phyloP scores from a whole-genome alignment of 1,139 yeast genomes.

The Pichia kudriavzevii region DNA sequence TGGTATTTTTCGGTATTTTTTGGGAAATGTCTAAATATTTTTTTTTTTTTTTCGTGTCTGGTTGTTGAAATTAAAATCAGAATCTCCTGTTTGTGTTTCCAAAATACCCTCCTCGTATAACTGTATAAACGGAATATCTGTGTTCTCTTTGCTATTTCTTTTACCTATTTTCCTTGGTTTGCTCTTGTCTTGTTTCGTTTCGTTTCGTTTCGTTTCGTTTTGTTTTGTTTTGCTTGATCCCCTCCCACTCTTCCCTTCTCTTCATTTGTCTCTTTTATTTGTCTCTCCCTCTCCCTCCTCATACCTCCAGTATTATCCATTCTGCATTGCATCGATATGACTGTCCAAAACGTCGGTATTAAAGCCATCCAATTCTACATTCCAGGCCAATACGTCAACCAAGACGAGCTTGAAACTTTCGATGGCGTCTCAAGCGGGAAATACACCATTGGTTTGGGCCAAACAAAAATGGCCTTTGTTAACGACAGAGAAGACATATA shows the following conservation, averaged over 20 bases:
- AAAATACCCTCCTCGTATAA: too few relatives aligned
- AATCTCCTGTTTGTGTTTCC: too few relatives aligned
- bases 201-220: conserved; percentile 3
- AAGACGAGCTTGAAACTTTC: conserved; percentile 74
- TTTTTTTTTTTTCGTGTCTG: too few relatives aligned
- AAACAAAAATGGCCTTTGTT: conserved; percentile 95
- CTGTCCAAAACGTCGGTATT: conserved; percentile 79
- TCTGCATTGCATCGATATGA: too few relatives aligned
- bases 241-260: conserved; percentile 1
- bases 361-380: conserved; percentile 90
- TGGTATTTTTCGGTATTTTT: too few relatives aligned
- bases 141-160: too few relatives aligned
- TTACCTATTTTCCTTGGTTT: not conserved
- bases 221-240: not conserved
- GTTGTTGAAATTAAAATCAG: too few relatives aligned
- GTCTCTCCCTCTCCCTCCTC: not conserved
- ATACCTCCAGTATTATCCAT: not conserved
- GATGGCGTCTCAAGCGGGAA: conserved; percentile 91
- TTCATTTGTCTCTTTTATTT: not conserved
- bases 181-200: conserved; percentile 9
- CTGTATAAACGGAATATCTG: too few relatives aligned
- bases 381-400: conserved; percentile 80
- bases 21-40: too few relatives aligned
- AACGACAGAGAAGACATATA: conserved; percentile 96
- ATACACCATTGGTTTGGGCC: conserved; percentile 97